Evolutionary conservation across 2,329 filamentous ascomycete species (phyloP), one percentile per base, ranked within the genome.

Genomic region (Colletotrichum horii): DNA sequence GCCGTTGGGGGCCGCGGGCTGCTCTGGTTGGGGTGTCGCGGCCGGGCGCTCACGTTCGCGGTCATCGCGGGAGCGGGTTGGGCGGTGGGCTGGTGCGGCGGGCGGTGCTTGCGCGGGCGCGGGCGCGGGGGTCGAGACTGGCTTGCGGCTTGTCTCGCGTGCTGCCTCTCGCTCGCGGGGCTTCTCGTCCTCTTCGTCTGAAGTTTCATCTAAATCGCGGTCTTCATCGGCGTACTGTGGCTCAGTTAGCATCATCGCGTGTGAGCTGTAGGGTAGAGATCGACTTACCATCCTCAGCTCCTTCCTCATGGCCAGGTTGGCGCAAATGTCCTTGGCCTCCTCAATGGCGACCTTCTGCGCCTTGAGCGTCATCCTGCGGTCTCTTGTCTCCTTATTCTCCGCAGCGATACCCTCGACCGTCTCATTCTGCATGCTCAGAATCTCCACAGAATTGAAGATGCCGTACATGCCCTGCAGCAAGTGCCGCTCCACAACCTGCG

Each of bases 351-450:
- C 83, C 83, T 88, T 89, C 79, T 89, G 88, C 22, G 80, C 79
- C 81, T 88, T 88, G 69, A 90, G 84, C 1, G 85, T 83, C 76
- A 86, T 82, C 67, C 88, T 85, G n/a, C 87, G 82, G 34, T 90
- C 88, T 6, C 88, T 83, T 1, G 88, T 89, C 81, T 89, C 87
- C 83, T 88, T 89, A 79, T 89, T 89, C 82, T 90, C 88, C 1
- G 88, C 87, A 0, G 88, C 88, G 66, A 90, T 90, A 36, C 85
- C 86, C 79, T 90, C 88, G 43, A 90, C 85, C 6, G 84, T 84
- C 5, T 82, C 74, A 72, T 87, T 84, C 26, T 78, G 82, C 87
- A 90, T 88, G 77, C 84, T 83, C 58, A 90, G 80, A 38, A 90
- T 87, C 81, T 88, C 86, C n/a, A 88, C 86, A 9, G 88, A 87